A percentile compares a stretch with the other conserved stretches of the same genome.
phyloP scores from a whole-genome alignment of 495 filamentous ascomycete species.

The Hypoxylon fragiforme region DNA sequence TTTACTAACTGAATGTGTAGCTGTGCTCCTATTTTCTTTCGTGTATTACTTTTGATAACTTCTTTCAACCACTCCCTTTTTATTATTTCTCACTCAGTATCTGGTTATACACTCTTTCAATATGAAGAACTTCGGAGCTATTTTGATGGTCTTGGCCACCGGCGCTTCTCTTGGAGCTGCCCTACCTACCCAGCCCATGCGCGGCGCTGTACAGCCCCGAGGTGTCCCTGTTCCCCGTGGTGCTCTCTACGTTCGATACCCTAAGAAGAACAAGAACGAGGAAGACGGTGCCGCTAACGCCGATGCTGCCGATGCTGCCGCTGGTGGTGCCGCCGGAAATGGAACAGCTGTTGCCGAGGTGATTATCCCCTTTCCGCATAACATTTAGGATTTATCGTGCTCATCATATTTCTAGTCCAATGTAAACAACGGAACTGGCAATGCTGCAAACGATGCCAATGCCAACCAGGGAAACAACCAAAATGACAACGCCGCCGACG shows the following conservation, averaged over 20 bases:
- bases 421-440: constrained; percentile 22
- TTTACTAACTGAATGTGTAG: constrained; percentile 26
- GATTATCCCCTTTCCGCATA: neutral
- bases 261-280: constrained; percentile 14
- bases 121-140: constrained; percentile 47
- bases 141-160: constrained; percentile 41
- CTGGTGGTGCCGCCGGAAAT: constrained; percentile 16
- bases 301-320: constrained; percentile 5
- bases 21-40: constrained; percentile 46
- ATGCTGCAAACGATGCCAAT: neutral
- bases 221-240: constrained; percentile 4
- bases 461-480: neutral
- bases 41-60: constrained; percentile 23
- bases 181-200: constrained; percentile 26
- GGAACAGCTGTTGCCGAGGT: constrained; percentile 21
- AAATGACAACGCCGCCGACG: neutral
- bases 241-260: constrained; percentile 28
- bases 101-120: constrained; percentile 36
- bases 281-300: neutral
- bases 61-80: constrained; percentile 21
- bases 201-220: constrained; percentile 9
- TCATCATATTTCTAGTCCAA: constrained; percentile 14
- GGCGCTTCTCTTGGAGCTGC: constrained; percentile 39
- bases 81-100: constrained; percentile 31
- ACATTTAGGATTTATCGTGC: neutral